These are phyloP conservation scores for Amphirosellinia nigrospora DNA, from an alignment of 495 filamentous ascomycete genomes.

Conservation along the genomic window DNA sequence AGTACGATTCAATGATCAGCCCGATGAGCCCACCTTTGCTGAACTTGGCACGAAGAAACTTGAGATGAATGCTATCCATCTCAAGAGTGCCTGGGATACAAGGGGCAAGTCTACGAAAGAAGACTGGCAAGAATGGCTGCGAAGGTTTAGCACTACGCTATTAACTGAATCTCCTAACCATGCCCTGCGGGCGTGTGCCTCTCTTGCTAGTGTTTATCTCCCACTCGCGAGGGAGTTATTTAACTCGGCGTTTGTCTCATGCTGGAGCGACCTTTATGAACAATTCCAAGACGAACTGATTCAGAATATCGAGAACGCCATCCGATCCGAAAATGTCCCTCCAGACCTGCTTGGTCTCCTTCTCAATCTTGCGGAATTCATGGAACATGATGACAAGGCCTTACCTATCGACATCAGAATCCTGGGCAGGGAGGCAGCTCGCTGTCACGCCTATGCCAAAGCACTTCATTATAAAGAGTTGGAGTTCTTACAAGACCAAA, in stretches of 20 bases:
- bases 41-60: constrained; percentile 93
- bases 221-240: constrained; percentile 92
- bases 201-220: constrained; percentile 86
- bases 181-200: constrained; percentile 89
- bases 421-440: constrained; percentile 87
- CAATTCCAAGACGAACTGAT: constrained; percentile 95
- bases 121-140: constrained; percentile 99
- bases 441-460: constrained; percentile 97
- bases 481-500: constrained; percentile 97
- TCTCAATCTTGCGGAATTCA: constrained; percentile 96
- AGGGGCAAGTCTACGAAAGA: constrained; percentile 93
- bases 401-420: constrained; percentile 95
- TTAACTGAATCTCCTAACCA: constrained; percentile 96
- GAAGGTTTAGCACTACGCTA: constrained; percentile 92
- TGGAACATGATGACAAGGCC: constrained; percentile 99
- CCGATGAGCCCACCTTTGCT: constrained; percentile 76
- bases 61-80: constrained; percentile 93
- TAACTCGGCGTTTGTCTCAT: constrained; percentile 98
- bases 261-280: constrained; percentile 96
- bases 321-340: constrained; percentile 90
- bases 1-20: constrained; percentile 76
- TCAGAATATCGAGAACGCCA: constrained; percentile 90
- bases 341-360: constrained; percentile 94
- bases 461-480: constrained; percentile 98
- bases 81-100: constrained; percentile 97